These are phyloP conservation scores for Blastocystis sp. DNA, from an alignment of 352 stramenopile species.

Conservation along the genomic window DNA sequence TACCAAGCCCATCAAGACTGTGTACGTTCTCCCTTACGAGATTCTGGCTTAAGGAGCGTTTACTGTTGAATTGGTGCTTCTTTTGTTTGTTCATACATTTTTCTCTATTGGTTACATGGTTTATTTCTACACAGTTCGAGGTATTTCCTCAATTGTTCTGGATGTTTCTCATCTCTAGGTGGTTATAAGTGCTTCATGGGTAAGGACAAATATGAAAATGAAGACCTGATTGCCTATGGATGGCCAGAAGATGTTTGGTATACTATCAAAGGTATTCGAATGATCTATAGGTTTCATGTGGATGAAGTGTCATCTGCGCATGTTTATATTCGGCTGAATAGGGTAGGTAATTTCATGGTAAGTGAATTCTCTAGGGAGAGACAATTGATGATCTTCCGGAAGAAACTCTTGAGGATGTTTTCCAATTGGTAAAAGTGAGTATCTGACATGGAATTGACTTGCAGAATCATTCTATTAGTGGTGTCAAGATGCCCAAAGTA, in stretches of 20 bases:
- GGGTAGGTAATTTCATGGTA: constrained; percentile 72
- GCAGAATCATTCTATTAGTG: constrained; percentile 82
- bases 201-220: constrained; percentile 98
- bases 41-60: constrained; percentile 66
- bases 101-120: neutral
- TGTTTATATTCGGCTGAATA: constrained; percentile 90
- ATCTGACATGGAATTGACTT: neutral
- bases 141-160: neutral
- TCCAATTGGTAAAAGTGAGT: constrained; percentile 83
- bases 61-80: constrained; percentile 36
- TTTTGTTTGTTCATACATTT: neutral
- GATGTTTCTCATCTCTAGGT: constrained; percentile 71
- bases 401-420: constrained; percentile 81
- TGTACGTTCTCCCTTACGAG: constrained; percentile 62
- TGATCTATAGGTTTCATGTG: constrained; percentile 86
- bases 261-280: neutral
- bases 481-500: constrained; percentile 85
- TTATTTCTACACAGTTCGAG: neutral
- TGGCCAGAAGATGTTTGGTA: constrained; percentile 89
- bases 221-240: constrained; percentile 95
- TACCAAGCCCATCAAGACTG: constrained; percentile 53
- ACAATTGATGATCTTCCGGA: constrained; percentile 79
- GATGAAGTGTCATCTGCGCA: constrained; percentile 94
- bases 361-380: constrained; percentile 71
- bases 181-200: constrained; percentile 92